Evolutionary conservation across 805 yeast species (phyloP), one percentile per base, ranked within the genome.

Genomic region (Yarrowia sp.): DNA sequence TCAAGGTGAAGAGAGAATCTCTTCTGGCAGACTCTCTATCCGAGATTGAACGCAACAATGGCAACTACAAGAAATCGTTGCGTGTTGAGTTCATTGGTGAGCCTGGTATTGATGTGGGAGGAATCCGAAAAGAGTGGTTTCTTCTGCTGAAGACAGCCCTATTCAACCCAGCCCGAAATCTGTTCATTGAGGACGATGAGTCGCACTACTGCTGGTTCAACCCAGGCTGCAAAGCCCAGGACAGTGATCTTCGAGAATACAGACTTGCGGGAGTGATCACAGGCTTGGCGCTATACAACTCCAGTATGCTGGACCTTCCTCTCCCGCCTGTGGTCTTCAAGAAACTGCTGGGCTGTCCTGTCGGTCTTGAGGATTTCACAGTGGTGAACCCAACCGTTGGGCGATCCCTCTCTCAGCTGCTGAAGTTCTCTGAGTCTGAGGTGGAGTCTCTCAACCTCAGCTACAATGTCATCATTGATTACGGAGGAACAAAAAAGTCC

Each of bases 101-200:
- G 75, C 96, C 93, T 0, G 99, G 98, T 0, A 85, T 94, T 26
- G 99, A 94, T 79, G 98, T 92, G 0, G 98, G 99, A 1, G 99
- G 99, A 0, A 82, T 94, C 70, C 86, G 89, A 73, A 93, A 92
- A 75, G 99, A 94, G 75, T 94, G 99, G 99, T 93, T 95, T 77
- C 81, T 87, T 59, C 78, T 93, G 48, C 79, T 95, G 48, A 87
- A 90, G 1, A 85, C 85, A 69, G 88, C 89, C 35, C 77, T 94
- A 1, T 90, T 93, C 75, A 85, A 84, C 73, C 89, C 92, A 1
- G 80, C 81, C 58, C 85, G 87, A 41, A 92, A 91, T 0, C 82
- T 92, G 77, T 88, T 95, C 70, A 75, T 79, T 9, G 85, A 86
- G 72, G 85, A 87, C 52, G 90, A 87, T 22, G 92, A 88, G 70